Base-by-base conservation (phyloP, 2,329 filamentous ascomycete species). In the Ophiostoma novo-ulmi region DNA sequence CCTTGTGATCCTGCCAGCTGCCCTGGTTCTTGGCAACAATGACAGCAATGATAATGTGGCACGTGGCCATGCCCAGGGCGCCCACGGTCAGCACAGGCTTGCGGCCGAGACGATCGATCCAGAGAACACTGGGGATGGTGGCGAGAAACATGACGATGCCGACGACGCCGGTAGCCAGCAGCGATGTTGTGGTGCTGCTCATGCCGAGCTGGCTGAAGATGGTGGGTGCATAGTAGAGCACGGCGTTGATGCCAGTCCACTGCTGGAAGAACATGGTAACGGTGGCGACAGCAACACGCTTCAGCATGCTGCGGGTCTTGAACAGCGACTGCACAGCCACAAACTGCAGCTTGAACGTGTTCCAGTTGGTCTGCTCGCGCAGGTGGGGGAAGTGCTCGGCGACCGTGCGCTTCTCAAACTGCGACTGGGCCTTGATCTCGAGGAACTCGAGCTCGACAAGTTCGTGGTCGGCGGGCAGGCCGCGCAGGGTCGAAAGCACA, bases 381-480 rank as follows among this genome's bases (percentile, higher is more conserved):
- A 91, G 80, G 44, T 89, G 82, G 0, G 91, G 91, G 78, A 91
- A 93, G 35, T 88, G 83, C 73, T 90, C 88, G 0, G 86, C 85
- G 11, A 89, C 83, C 0, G 87, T 87, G 44, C 88, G 85, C 80
- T 93, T 91, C 79, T 94, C 91, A 74, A 94, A 95, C 22, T 91
- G 78, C 0, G 88, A 89, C 77, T 93, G 89, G 0, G 91, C 90
- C 78, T 92, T 91, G 80, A 94, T 94, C 77, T 94, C 91, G n/a
- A 93, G 85, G 76, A 90, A 93, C 76, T 94, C 92, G 1, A 93
- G 82, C 73, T 90, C 85, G 52, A 94, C 85, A 0, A 92, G 83
- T 71, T 91, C 88, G 76, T 93, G 85, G 73, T 90, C 85, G 20
- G 80, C 76, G 0, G 86, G 78, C 0, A 92, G 83, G 6, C 83